A percentile compares a stretch with the other conserved stretches of the same genome.
These are phyloP conservation scores for Xylaria telfairii DNA, from an alignment of 495 filamentous ascomycete species.

Conservation along the genomic window DNA sequence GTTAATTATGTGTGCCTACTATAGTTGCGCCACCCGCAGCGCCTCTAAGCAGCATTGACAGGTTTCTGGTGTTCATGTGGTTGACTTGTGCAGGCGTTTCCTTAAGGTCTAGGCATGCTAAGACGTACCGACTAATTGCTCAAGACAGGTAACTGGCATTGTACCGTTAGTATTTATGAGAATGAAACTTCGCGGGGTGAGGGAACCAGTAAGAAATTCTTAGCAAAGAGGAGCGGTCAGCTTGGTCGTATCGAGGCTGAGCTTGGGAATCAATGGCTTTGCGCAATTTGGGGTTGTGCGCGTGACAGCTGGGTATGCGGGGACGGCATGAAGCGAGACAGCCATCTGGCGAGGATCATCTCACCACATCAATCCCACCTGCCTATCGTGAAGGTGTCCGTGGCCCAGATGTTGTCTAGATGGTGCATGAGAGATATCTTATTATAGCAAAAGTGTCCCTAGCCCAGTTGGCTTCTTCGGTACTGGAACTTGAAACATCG, in stretches of 20 bases:
- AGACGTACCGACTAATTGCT: constrained; percentile 1
- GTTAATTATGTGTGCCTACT: neutral
- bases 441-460: constrained; percentile 8
- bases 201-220: neutral
- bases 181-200: neutral
- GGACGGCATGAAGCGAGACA: constrained; percentile 21
- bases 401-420: neutral
- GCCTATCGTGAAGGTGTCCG: constrained; percentile 16
- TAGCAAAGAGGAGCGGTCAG: neutral
- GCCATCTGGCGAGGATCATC: constrained; percentile 15
- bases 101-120: neutral
- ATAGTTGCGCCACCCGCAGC: neutral
- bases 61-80: neutral
- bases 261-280: constrained; percentile 12
- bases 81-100: neutral
- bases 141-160: neutral
- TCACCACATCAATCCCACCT: constrained; percentile 9
- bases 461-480: neutral
- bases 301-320: constrained; percentile 23
- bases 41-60: neutral
- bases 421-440: neutral
- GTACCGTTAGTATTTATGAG: neutral
- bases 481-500: neutral
- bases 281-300: constrained; percentile 19
- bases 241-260: constrained; percentile 21